Evolutionary conservation across 2,329 filamentous ascomycete species (phyloP).

Genomic region (Trichophyton simii): DNA sequence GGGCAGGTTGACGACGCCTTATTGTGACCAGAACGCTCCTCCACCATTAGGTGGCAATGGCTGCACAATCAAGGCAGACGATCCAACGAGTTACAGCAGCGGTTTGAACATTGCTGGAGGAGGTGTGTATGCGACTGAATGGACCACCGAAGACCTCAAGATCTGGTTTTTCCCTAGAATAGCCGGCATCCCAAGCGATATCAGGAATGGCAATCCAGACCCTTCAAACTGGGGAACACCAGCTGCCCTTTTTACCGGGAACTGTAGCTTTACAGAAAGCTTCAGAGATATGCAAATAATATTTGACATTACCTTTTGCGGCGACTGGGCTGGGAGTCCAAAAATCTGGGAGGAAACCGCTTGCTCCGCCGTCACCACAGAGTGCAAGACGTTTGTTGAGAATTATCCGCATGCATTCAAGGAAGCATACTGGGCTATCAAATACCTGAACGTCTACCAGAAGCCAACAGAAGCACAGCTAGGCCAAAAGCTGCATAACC

Average conservation of each 20-base stretch:
- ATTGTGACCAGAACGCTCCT: conserved; percentile 38
- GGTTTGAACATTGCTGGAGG: conserved; percentile 41
- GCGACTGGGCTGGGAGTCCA: conserved; percentile 40
- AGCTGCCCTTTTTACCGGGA: conserved; percentile 32
- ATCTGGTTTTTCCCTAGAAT: conserved; percentile 42
- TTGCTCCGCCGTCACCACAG: conserved; percentile 8
- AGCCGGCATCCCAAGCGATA: conserved; percentile 32
- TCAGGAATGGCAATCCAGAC: conserved; percentile 33
- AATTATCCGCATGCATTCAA: conserved; percentile 11
- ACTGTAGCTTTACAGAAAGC: conserved; percentile 30
- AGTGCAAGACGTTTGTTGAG: conserved; percentile 12
- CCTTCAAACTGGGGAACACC: conserved; percentile 36
- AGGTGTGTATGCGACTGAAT: conserved; percentile 40
- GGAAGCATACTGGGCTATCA: conserved; percentile 11
- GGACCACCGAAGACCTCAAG: conserved; percentile 35
- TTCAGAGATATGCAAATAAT: conserved; percentile 33
- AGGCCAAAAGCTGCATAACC: neutral
- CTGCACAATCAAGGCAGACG: conserved; percentile 29
- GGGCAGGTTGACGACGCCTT: conserved; percentile 36
- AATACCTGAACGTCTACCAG: conserved; percentile 13
- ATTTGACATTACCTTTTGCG: conserved; percentile 44
- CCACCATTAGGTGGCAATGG: conserved; percentile 30
- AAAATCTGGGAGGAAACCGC: conserved; percentile 7
- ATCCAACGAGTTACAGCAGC: conserved; percentile 36
- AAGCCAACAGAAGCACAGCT: neutral